Base-by-base conservation (phyloP, 441 rosid species). In the Erysimum cheiri region DNA sequence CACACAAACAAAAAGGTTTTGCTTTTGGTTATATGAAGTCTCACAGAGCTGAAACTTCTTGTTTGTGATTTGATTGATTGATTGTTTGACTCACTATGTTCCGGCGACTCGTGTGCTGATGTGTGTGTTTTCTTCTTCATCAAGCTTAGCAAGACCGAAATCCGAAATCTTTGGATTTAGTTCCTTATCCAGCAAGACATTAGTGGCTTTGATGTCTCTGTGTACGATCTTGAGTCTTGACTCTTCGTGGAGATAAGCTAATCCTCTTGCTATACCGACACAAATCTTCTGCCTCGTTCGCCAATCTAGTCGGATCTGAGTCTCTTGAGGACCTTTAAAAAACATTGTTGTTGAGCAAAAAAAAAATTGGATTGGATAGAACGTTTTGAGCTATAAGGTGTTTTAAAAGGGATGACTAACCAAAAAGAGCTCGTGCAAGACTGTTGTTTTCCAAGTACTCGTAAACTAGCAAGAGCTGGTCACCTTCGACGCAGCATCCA, bases 141-240 rank as follows among this genome's bases (percentile, higher is more conserved):
- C 86, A 56, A 91, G 97, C 80, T 89, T 91, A 52, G 97, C 97
- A 63, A 87, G 80, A 64, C 97, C 97, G 10, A 91, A 91, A 68
- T 91, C 96, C 0, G 96, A 91, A 40, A 89, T 91, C 84, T 89
- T 89, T 24, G 97, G 83, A 44, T 81, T 87, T 50, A 88, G 77
- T 33, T 87, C 83, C 79, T 70, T 86, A 41, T 91, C 97, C 8
- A 89, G 87, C 71, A 91, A 80, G 73, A 89, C 96, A 78, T 91
- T 91, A 10, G 93, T 85, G 7, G 95, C 95, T 67, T 90, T 90
- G 52, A 90, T 90, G 63, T 91, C 97, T 72, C 92, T 77, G 73
- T 91, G 97, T 29, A 91, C 96, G 40, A 91, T 89, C 77, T 89
- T 91, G 50, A 89, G 78, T 64, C 92, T 89, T 17, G 93, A 91